Percentiles rank a stretch among this genome's conserved stretches.
Conservation (phyloP, 2,329 filamentous ascomycete genomes). For the Chalaropsis thielavioides region DNA sequence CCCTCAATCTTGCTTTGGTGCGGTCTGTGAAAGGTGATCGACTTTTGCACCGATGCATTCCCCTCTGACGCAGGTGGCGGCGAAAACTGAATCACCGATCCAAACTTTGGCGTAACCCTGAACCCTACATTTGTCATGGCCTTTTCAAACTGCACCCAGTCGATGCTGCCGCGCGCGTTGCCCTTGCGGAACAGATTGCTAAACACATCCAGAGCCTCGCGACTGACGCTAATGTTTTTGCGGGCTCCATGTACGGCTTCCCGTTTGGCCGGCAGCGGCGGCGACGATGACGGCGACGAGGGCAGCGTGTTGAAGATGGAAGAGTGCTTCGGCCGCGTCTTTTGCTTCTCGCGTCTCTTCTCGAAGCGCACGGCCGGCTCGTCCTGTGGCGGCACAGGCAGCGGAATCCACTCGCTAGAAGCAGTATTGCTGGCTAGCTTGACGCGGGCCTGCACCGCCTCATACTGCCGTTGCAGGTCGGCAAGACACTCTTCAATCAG, state of each 20-base stretch:
- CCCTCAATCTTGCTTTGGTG: conserved; percentile 27
- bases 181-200: conserved; percentile 24
- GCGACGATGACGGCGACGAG: neutral
- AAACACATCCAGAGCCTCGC: conserved; percentile 28
- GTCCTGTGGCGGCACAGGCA: conserved; percentile 19
- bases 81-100: conserved; percentile 30
- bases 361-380: conserved; percentile 22
- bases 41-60: conserved; percentile 20
- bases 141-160: conserved; percentile 28
- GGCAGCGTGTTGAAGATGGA: conserved; percentile 25
- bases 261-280: neutral
- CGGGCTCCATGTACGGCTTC: neutral
- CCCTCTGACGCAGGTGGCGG: conserved; percentile 21
- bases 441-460: conserved; percentile 17
- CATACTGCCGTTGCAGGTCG: conserved; percentile 24
- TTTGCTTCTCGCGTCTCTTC: conserved; percentile 29
- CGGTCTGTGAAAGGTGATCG: conserved; percentile 28
- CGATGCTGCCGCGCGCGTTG: conserved; percentile 23
- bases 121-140: conserved; percentile 32
- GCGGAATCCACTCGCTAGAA: conserved; percentile 18
- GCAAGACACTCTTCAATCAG: conserved; percentile 28
- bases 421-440: conserved; percentile 20
- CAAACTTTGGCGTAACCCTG: conserved; percentile 28
- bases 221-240: conserved; percentile 26
- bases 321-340: conserved; percentile 29